These are phyloP conservation scores for Whalleya microplaca DNA, from an alignment of 2,329 filamentous ascomycete species.

Conservation along the genomic window DNA sequence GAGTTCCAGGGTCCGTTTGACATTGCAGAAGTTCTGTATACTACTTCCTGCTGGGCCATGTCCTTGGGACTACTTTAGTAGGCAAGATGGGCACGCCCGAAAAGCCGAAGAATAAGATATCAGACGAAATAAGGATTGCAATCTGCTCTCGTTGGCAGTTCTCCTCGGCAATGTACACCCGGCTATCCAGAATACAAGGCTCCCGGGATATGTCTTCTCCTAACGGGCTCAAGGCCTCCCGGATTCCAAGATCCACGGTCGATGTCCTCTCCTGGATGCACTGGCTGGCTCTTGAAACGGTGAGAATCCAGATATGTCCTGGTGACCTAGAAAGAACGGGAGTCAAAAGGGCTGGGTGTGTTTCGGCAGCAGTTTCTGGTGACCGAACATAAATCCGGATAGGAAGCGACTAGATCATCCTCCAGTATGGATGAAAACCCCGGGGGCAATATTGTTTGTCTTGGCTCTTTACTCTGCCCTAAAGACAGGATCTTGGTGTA, in stretches of 20 bases:
- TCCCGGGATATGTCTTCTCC: constrained; percentile 17
- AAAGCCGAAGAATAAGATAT: constrained; percentile 18
- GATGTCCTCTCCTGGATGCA: constrained; percentile 25
- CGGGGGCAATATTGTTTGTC: constrained; percentile 19
- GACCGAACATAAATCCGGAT: constrained; percentile 25
- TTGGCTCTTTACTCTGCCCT: constrained; percentile 20
- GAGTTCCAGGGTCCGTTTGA: constrained; percentile 54
- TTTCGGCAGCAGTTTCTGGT: constrained; percentile 27
- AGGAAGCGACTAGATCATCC: constrained; percentile 28
- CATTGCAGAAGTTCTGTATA: constrained; percentile 51
- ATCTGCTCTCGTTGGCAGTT: constrained; percentile 19
- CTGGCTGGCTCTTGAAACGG: constrained; percentile 27
- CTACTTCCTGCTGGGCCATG: constrained; percentile 45
- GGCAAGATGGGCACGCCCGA: constrained; percentile 20
- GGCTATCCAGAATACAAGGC: constrained; percentile 5
- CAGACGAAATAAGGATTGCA: constrained; percentile 26
- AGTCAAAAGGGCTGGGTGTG: constrained; percentile 25
- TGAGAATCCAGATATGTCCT: constrained; percentile 22
- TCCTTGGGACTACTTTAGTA: constrained; percentile 20
- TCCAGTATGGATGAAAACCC: constrained; percentile 23
- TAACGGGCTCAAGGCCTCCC: constrained; percentile 24
- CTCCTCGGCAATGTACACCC: constrained; percentile 21
- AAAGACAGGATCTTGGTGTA: constrained; percentile 16
- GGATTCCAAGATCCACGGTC: constrained; percentile 24
- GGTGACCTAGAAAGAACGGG: constrained; percentile 23